Percentiles rank a stretch among this genome's conserved stretches.
phyloP scores from a whole-genome alignment of 169 alveolate genomes.

The Ichthyophthirius multifiliis region DNA sequence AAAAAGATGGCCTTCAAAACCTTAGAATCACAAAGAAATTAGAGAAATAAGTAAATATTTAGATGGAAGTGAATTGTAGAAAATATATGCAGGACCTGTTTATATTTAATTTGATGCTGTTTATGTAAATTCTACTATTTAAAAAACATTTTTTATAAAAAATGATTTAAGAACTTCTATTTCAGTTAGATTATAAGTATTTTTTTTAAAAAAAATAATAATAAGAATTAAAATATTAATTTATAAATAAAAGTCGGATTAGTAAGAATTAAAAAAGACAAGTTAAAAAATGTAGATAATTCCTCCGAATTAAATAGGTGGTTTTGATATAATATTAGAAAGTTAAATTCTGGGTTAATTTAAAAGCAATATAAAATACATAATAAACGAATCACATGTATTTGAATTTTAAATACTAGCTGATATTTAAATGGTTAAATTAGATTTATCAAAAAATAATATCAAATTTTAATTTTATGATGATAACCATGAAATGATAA shows the following conservation, averaged over 20 bases:
- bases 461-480: slow-evolving; percentile 75
- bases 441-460: slow-evolving; percentile 59
- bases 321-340: slow-evolving; percentile 76
- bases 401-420: slow-evolving; percentile 75
- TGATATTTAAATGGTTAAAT: slow-evolving; percentile 57
- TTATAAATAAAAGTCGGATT: slow-evolving; percentile 51
- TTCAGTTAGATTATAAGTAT: slow-evolving; percentile 51
- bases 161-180: slow-evolving; percentile 70
- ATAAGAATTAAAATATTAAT: slow-evolving; percentile 43
- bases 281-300: slow-evolving; percentile 74
- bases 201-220: no score
- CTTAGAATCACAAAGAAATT: slow-evolving; percentile 65
- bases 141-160: slow-evolving; percentile 70
- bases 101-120: slow-evolving; percentile 67
- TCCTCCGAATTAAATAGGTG: slow-evolving; percentile 83
- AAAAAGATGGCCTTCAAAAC: slow-evolving; percentile 18
- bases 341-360: slow-evolving; percentile 61
- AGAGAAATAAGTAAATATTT: slow-evolving; percentile 58
- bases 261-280: slow-evolving; percentile 56
- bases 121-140: slow-evolving; percentile 67
- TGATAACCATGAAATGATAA: slow-evolving; percentile 79
- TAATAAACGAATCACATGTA: slow-evolving; percentile 73
- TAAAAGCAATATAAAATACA: slow-evolving; percentile 63
- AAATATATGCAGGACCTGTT: slow-evolving; percentile 54
- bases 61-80: slow-evolving; percentile 59